Conservation (phyloP, 164 flowering plant genomes). For the Protea cynaroides region DNA sequence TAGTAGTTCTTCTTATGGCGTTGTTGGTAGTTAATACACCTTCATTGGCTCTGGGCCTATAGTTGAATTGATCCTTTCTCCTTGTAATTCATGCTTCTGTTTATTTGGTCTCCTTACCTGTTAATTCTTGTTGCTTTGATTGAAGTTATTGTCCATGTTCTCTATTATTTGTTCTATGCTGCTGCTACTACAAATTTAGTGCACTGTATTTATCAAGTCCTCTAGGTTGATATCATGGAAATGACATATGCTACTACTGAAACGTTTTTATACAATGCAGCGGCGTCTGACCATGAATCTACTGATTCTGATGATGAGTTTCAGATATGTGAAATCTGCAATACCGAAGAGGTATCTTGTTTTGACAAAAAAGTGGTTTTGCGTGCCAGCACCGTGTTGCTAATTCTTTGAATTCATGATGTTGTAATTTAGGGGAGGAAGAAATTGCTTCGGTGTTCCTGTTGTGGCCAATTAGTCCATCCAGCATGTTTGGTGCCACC, state of each 20-base stretch:
- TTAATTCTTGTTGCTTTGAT: too few relatives aligned
- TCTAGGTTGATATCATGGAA: not conserved
- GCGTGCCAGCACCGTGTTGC: not conserved
- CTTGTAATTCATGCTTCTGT: too few relatives aligned
- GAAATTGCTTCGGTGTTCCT: slow-evolving; percentile 82
- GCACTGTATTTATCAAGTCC: too few relatives aligned
- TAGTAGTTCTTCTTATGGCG: too few relatives aligned
- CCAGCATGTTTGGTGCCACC: slow-evolving; percentile 78
- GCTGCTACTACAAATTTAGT: too few relatives aligned
- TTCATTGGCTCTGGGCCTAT: too few relatives aligned
- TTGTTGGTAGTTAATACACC: too few relatives aligned
- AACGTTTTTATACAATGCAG: slow-evolving; percentile 38
- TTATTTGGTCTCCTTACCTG: too few relatives aligned
- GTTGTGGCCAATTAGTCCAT: slow-evolving; percentile 77
- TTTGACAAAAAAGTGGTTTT: not conserved
- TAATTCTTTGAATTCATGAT: not conserved
- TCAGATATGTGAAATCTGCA: slow-evolving; percentile 91
- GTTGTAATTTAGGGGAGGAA: slow-evolving; percentile 62
- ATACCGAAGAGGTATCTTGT: slow-evolving; percentile 59
- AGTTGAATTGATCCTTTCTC: too few relatives aligned
- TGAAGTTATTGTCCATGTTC: too few relatives aligned
- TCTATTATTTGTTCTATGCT: too few relatives aligned
- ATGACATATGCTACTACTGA: not conserved
- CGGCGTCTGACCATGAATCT: slow-evolving; percentile 69
- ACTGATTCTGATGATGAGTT: slow-evolving; percentile 96